Evolutionary conservation across 2,329 filamentous ascomycete genomes (phyloP), one percentile per base, ranked within the genome.

Genomic region (Nakataea oryzae): DNA sequence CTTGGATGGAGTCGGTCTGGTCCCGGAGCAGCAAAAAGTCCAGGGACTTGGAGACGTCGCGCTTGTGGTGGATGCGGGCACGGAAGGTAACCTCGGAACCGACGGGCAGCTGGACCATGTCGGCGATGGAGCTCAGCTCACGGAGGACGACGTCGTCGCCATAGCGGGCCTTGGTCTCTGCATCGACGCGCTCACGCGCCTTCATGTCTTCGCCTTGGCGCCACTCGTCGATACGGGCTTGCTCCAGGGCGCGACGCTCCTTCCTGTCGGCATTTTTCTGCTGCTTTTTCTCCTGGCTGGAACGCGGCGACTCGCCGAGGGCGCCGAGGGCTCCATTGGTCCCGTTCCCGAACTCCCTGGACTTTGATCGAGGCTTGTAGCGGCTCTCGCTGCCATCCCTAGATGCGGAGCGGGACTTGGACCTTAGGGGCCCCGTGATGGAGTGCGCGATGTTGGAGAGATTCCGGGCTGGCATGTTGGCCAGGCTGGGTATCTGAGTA

Each of bases 1-100:
- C 92, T 74, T 97, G 93, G 60, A 96, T 85, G 28, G 91, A 95
- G 66, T 84, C 81, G 14, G 89, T 86, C 75, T 93, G 89, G 74
- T 96, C 91, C 62, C 93, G 87, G 70, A 96, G 88, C 63, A 96
- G 83, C 56, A 96, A 78, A 74, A 96, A 96, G 69, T 91, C 90
- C 41, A 96, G 80, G 67, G 89, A 88, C 68, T 90, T 83, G 71
- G 91, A 93, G 77, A 96, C 83, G 68, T 88, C 88, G 58, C 93
- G 86, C 63, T 95, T 81, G 62, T 92, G 90, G 73, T 93, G 89
- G 26, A 95, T 78, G 41, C 90, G 82, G 47, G 87, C 88, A 54
- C 85, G 84, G 75, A 93, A 91, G 62, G 77, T 75, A 59, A 91
- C 79, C 65, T 82, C 77, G 67, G 86, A 76, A 41, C 86, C 87